Percentiles rank a stretch among this genome's conserved stretches.
Conservation (phyloP, 805 yeast genomes). For the Metschnikowia henanensis region DNA sequence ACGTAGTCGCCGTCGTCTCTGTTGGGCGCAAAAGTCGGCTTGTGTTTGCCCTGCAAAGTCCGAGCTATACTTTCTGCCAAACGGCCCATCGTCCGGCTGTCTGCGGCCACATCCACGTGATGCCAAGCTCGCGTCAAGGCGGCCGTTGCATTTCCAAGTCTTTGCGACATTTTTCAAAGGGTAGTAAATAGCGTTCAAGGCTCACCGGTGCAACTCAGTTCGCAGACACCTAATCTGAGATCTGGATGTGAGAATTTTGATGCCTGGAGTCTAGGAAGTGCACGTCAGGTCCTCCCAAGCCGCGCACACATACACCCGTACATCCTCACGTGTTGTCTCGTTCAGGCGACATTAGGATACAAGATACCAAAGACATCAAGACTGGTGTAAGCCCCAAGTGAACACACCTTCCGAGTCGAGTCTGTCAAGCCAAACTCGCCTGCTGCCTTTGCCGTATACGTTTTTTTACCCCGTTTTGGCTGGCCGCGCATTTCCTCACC, state of each 20-base stretch:
- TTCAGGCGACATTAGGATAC: not conserved
- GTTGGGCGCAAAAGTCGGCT: constrained; percentile 74
- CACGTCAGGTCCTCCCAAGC: not conserved
- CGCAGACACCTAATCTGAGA: not conserved
- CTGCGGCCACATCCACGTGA: constrained; percentile 87
- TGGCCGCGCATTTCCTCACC: not conserved
- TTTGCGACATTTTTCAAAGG: constrained; percentile 40
- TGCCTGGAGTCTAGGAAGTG: not conserved
- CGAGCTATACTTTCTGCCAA: constrained; percentile 86
- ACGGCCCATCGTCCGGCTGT: constrained; percentile 85
- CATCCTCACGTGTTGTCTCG: not conserved
- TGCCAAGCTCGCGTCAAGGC: constrained; percentile 93
- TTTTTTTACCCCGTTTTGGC: not conserved
- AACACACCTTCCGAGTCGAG: not conserved
- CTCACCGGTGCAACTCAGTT: not conserved
- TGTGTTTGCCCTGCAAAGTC: constrained; percentile 94
- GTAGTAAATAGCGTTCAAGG: not conserved
- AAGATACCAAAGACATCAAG: not conserved
- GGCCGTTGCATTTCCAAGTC: constrained; percentile 57
- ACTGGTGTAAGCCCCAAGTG: not conserved
- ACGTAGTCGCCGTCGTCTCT: constrained; percentile 95
- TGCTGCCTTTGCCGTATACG: not conserved
- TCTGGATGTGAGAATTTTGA: constrained; percentile 7
- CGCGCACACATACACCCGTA: constrained; percentile 1
- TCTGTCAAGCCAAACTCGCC: not conserved